Evolutionary conservation across 805 yeast genomes (phyloP).

Genomic region (Kurtzmaniella cleridarum): DNA sequence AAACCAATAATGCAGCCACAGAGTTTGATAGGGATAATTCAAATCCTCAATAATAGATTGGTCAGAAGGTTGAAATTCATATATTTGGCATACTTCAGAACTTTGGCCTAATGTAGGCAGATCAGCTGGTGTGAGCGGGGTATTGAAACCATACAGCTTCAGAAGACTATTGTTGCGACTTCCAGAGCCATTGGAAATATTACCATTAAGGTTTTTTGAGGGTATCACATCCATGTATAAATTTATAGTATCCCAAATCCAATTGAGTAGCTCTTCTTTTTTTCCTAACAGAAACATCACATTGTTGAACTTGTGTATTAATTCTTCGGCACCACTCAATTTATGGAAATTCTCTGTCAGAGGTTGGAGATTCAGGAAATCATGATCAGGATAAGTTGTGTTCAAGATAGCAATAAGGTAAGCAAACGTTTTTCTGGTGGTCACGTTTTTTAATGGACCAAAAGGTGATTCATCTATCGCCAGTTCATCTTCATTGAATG

Average conservation of each 20-base stretch:
- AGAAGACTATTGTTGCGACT: constrained; percentile 17
- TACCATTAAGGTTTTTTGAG: constrained; percentile 15
- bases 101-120: constrained; percentile 10
- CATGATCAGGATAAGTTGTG: constrained; percentile 94
- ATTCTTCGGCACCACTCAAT: constrained; percentile 35
- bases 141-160: constrained; percentile 7
- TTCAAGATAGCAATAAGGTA: constrained; percentile 85
- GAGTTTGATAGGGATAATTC: constrained; percentile 39
- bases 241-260: constrained; percentile 88
- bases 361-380: constrained; percentile 83
- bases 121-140: constrained; percentile 9
- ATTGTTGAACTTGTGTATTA: constrained; percentile 68
- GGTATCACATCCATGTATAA: constrained; percentile 67
- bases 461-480: constrained; percentile 61
- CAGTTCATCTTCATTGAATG: constrained; percentile 16
- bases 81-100: constrained; percentile 50
- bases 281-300: constrained; percentile 52
- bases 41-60: constrained; percentile 58
- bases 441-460: constrained; percentile 84
- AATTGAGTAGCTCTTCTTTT: constrained; percentile 39
- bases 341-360: constrained; percentile 47
- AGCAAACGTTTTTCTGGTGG: constrained; percentile 85
- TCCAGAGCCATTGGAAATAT: constrained; percentile 14
- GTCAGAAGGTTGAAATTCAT: constrained; percentile 58
- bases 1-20: constrained; percentile 86